These are phyloP conservation scores for Delonix regia DNA, from an alignment of 306 rosid genomes.

Conservation along the genomic window DNA sequence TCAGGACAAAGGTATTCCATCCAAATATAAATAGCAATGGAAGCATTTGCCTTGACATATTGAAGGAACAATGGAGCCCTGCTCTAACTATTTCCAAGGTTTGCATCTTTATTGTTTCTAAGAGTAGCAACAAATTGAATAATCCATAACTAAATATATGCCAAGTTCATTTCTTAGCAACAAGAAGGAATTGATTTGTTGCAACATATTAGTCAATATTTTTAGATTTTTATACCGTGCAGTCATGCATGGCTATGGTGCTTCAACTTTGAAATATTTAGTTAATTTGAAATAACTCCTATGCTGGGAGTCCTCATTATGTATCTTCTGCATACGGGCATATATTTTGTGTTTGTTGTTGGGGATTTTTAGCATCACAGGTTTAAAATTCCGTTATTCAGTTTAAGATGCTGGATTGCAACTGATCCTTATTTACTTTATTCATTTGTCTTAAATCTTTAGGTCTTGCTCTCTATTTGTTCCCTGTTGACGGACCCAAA, in stretches of 20 bases:
- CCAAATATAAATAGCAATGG: conserved; percentile 94
- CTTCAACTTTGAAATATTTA: not conserved
- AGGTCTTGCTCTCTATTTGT: conserved; percentile 90
- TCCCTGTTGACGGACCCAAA: conserved; percentile 87
- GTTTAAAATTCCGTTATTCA: not conserved
- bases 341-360: not conserved
- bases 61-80: conserved; percentile 98
- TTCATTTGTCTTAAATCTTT: not conserved
- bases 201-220: not conserved
- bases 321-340: not conserved
- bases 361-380: not conserved
- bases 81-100: conserved; percentile 95
- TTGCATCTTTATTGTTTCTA: conserved; percentile 14
- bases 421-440: not conserved
- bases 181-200: not conserved
- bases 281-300: not conserved
- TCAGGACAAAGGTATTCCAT: conserved; percentile 96
- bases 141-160: not conserved
- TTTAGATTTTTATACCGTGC: not conserved
- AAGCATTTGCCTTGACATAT: conserved; percentile 94
- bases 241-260: conserved; percentile 6
- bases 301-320: not conserved
- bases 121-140: not conserved
- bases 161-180: not conserved
- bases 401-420: conserved; percentile 2